A percentile compares a stretch with the other conserved stretches of the same genome.
phyloP scores from a whole-genome alignment of 2,329 filamentous ascomycete species.

The Alternaria ethzedia region DNA sequence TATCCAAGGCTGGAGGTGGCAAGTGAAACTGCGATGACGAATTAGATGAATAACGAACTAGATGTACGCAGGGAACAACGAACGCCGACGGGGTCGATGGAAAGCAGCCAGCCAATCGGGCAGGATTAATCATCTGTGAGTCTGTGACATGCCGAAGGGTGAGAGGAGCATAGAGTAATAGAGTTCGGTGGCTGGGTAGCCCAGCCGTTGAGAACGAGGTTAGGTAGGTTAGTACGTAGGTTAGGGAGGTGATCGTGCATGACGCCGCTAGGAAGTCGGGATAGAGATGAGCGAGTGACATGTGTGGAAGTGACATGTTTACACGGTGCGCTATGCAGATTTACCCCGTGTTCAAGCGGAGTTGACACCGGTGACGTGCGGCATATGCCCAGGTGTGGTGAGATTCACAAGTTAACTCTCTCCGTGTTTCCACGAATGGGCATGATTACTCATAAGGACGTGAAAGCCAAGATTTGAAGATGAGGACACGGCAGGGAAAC shows the following conservation, averaged over 20 bases:
- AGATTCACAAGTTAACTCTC: background rate
- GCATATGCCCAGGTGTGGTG: background rate
- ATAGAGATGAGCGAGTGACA: background rate
- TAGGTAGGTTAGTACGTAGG: background rate
- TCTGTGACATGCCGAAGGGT: background rate
- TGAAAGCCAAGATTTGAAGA: too few species aligned
- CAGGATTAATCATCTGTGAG: too few species aligned
- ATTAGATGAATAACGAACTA: background rate
- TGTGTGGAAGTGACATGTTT: background rate
- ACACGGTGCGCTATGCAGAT: background rate
- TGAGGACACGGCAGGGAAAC: too few species aligned
- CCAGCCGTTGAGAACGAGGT: background rate
- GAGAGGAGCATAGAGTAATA: background rate
- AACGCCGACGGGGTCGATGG: background rate
- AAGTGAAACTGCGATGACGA: background rate
- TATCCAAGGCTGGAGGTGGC: background rate
- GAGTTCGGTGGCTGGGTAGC: background rate
- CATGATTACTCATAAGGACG: background rate
- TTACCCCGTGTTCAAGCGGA: background rate
- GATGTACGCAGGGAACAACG: background rate
- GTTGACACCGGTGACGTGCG: background rate
- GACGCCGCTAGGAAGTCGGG: background rate
- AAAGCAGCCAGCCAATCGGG: background rate
- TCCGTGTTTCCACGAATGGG: background rate
- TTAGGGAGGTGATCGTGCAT: background rate